Evolutionary conservation across 768 basidiomycete genomes (phyloP), one percentile per base, ranked within the genome.

Genomic region (Leccinum incarnatum): DNA sequence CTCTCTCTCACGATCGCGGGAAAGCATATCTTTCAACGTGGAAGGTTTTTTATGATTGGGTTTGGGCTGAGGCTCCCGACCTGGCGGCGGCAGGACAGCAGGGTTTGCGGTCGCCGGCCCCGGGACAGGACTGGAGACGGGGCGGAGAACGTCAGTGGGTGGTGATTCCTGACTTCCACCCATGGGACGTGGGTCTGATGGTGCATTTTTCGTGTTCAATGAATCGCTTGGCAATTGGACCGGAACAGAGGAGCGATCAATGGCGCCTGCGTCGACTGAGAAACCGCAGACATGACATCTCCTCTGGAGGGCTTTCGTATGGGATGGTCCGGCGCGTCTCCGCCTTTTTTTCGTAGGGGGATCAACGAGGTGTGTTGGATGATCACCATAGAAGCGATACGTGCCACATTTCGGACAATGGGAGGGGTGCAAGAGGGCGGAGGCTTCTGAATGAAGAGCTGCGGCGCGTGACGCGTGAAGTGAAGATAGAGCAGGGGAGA

Each of bases 11-110:
- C 79, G 82, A 61, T 86, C 88, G 42, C 82, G 81, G 27, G 79
- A 79, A 34, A 91, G 76, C 76, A 92, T 79, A 46, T 83, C 79
- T 68, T 84, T 87, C 45, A 92, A 67, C 10, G 79, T 79, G 1
- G 79, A 71, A 63, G 80, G 82, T 69, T 62, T 70, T 3, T 54
- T 11, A 34, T 54, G 53, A 40, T 37, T 50, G 5, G 56, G 23
- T 72, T 87, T 88, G 11, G 75, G 68, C 10, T 78, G 77, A 8
- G 74, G 55, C 54, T 76, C 80, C 5, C 67, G 59, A 42, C n/a
- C 17, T 19, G 54, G 21, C 17, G 46, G 40, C 14, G 62, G 36
- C 37, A 40, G 53, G 8, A 27, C 19, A n/a, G 62, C 34, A n/a
- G 30, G 12, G 58, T 25, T 5, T 32, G 14, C 2, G 8, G 55